A percentile compares a stretch with the other conserved stretches of the same genome.
phyloP scores from a whole-genome alignment of 495 filamentous ascomycete genomes.

The Daldinia caldariorum region DNA sequence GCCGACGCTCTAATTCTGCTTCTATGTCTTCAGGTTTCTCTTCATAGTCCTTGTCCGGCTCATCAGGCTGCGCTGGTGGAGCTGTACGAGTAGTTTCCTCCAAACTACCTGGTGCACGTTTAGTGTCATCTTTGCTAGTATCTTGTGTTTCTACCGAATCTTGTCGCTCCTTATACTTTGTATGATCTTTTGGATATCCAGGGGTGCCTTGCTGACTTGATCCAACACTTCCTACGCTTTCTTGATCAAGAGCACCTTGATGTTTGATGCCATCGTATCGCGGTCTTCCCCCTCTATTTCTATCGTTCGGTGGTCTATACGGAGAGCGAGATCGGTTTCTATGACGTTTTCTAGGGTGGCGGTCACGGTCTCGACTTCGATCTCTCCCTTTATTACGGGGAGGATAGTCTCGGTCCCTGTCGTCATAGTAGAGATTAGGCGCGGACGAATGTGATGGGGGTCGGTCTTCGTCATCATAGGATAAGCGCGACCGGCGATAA shows the following conservation, averaged over 20 bases:
- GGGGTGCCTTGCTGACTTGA: conserved; percentile 42
- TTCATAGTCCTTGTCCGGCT: conserved; percentile 53
- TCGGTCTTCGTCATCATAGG: conserved; percentile 75
- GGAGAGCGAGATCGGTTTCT: conserved; percentile 77
- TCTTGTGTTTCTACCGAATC: conserved; percentile 47
- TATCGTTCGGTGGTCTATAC: conserved; percentile 56
- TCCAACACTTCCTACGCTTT: conserved; percentile 29
- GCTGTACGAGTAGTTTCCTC: conserved; percentile 52
- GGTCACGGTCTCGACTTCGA: conserved; percentile 51
- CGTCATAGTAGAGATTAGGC: conserved; percentile 62
- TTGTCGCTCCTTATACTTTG: conserved; percentile 43
- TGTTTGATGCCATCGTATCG: conserved; percentile 36
- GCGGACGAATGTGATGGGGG: conserved; percentile 59
- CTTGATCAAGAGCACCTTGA: conserved; percentile 38
- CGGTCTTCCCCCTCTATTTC: conserved; percentile 51
- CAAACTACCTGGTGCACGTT: conserved; percentile 69
- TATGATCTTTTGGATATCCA: conserved; percentile 37
- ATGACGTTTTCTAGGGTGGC: conserved; percentile 67
- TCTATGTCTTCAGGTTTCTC: conserved; percentile 76
- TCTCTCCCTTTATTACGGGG: conserved; percentile 40
- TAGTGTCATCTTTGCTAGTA: conserved; percentile 69
- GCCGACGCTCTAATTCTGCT: conserved; percentile 83
- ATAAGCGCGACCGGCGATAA: conserved; percentile 57
- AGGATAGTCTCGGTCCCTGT: conserved; percentile 54
- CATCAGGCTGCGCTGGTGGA: conserved; percentile 26